Evolutionary conservation across 2,329 filamentous ascomycete genomes (phyloP), one percentile per base, ranked within the genome.

Genomic region (Escovopsis weberi): DNA sequence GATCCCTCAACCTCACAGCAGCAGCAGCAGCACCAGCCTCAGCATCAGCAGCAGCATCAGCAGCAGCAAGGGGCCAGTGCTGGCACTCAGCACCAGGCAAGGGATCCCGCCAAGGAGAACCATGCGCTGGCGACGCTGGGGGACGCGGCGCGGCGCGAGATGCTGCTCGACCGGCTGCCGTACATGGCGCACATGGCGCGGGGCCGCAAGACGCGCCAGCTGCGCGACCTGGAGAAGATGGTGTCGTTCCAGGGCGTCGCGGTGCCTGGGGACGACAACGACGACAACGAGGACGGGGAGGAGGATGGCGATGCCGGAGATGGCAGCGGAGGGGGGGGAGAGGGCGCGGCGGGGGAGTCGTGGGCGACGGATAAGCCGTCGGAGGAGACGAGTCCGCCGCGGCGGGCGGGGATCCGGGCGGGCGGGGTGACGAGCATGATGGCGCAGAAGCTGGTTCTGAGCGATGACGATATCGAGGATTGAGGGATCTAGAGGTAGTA

Each of bases 381-480:
- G 0, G 75, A 80, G 43, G 72, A 74, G 42, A 48, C 55, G 12
- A 68, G 64, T 26, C 72, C 72, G 1, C 59, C 63, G 36, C 69
- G 61, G 53, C 59, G 43, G 43, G 48, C 59, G 12, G 58, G 62
- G 2, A 63, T 68, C 48, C 57, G 59, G 48, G 47, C 59, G 41
- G 50, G 58, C 3, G 58, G 55, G 9, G 55, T 64, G 37, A 61
- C 62, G 2, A 61, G 66, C 26, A 55, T 72, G 48, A 64, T 69
- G 36, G 71, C 78, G 47, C 75, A 79, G 57, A 82, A 80, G 52
- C 62, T 88, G 49, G 74, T 85, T 37, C 62, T 89, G 35, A 85
- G 80, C 51, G 85, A 91, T 54, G 85, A 91, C 61, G 85, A 91
- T 65, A 89, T 91, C 56, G 82, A 87, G 58, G 84, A 88, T 53